Conservation (phyloP, 2,329 filamentous ascomycete genomes). For the Epichloe sibirici region DNA sequence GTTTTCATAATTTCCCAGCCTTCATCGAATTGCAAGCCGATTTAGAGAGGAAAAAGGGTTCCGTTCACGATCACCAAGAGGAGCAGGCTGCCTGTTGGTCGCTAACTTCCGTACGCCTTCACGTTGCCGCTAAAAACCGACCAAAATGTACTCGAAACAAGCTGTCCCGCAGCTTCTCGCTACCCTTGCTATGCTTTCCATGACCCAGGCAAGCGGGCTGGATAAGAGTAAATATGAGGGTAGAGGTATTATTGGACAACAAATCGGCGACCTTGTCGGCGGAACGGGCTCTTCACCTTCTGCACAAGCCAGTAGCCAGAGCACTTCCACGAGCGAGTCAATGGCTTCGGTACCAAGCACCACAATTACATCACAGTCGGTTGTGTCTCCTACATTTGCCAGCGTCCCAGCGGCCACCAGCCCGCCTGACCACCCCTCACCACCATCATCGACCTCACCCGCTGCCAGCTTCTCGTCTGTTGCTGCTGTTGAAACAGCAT, state of each 20-base stretch:
- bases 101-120: neutral
- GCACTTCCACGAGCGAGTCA: neutral
- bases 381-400: neutral
- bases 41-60: neutral
- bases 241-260: conserved; percentile 12
- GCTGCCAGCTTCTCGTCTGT: neutral
- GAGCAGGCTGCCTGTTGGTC: neutral
- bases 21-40: neutral
- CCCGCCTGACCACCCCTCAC: neutral
- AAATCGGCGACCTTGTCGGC: conserved; percentile 8
- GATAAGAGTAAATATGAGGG: conserved; percentile 12
- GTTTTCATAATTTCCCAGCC: neutral
- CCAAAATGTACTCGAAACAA: conserved; percentile 33
- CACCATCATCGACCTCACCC: neutral
- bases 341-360: neutral
- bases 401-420: neutral
- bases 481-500: conserved; percentile 4
- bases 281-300: neutral
- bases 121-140: neutral
- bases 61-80: neutral
- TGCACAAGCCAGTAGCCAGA: neutral
- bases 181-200: conserved; percentile 32
- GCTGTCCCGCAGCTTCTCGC: conserved; percentile 35
- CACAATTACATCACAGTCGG: neutral
- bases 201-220: conserved; percentile 31